A percentile compares a stretch with the other conserved stretches of the same genome.
Conservation (phyloP, 1,139 yeast species). For the Meyerozyma smithsonii region DNA sequence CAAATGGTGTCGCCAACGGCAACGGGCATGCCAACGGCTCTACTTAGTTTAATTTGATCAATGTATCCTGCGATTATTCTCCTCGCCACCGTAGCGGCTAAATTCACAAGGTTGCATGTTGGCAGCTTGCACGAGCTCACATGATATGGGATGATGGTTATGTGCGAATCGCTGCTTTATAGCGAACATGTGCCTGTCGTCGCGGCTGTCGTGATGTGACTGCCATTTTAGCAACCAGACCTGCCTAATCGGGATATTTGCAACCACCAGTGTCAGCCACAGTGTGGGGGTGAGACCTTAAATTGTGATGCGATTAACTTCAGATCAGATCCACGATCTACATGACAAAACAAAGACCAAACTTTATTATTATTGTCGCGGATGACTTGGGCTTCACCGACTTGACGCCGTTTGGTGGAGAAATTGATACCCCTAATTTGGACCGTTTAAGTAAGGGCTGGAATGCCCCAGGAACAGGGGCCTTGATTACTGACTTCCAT, state of each 20-base stretch:
- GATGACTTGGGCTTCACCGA: slow-evolving; percentile 63
- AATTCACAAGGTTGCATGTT: too few species aligned
- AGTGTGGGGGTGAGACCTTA: background rate
- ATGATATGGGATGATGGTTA: background rate
- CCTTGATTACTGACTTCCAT: slow-evolving; percentile 53
- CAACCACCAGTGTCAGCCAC: background rate
- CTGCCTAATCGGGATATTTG: too few species aligned
- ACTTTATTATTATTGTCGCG: slow-evolving; percentile 54
- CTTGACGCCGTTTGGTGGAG: slow-evolving; percentile 53
- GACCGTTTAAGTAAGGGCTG: slow-evolving; percentile 31
- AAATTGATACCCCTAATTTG: slow-evolving; percentile 53
- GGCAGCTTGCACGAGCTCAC: too few species aligned
- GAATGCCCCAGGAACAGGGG: slow-evolving; percentile 21
- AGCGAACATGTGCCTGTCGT: too few species aligned
- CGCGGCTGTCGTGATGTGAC: too few species aligned
- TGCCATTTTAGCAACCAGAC: too few species aligned
- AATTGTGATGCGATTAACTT: background rate
- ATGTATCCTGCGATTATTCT: too few species aligned
- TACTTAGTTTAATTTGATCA: too few species aligned
- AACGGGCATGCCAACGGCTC: background rate
- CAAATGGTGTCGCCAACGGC: background rate
- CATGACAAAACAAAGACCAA: slow-evolving; percentile 21
- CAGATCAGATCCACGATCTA: background rate
- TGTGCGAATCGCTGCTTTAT: background rate
- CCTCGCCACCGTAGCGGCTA: too few species aligned